A percentile compares a stretch with the other conserved stretches of the same genome.
These are phyloP conservation scores for Thymus quinquecostatus DNA, from an alignment of 257 asterid genomes.

Conservation along the genomic window DNA sequence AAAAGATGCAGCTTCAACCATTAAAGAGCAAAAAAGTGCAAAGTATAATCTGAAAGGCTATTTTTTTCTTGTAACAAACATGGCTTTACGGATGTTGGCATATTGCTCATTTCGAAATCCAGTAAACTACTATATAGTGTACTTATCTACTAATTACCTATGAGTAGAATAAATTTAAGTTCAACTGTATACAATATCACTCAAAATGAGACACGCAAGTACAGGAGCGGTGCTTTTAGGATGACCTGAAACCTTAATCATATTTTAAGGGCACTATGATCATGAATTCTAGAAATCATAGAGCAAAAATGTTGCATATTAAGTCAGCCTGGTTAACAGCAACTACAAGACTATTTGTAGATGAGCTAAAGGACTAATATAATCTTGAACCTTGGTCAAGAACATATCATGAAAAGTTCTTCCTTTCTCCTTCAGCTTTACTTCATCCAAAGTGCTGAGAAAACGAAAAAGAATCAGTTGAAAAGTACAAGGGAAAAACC, in stretches of 20 bases:
- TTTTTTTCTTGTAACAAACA: too few relatives aligned
- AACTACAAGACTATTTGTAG: conserved; percentile 21
- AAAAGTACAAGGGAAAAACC: conserved; percentile 8
- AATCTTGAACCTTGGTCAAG: conserved; percentile 76
- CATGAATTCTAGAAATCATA: not conserved
- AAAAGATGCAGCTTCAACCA: conserved; percentile 4
- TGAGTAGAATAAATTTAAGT: not conserved
- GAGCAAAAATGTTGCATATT: too few relatives aligned
- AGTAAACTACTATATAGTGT: not conserved
- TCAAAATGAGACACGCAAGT: not conserved
- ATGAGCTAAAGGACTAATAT: conserved; percentile 21
- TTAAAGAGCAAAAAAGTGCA: not conserved
- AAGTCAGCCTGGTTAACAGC: not conserved
- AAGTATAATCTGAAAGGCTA: too few relatives aligned
- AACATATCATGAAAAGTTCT: conserved; percentile 85
- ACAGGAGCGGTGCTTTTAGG: not conserved
- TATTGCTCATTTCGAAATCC: conserved; percentile 5
- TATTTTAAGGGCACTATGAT: conserved; percentile 10
- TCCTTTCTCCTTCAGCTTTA: conserved; percentile 94
- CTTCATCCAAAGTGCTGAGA: conserved; percentile 87
- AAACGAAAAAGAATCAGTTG: conserved; percentile 30
- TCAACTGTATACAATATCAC: not conserved
- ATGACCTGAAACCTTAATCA: not conserved
- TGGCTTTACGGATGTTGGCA: not conserved
- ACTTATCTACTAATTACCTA: not conserved